Evolutionary conservation across 1,284 basidiomycete species (phyloP).

Genomic region (Exobasidium cylindrosporum): DNA sequence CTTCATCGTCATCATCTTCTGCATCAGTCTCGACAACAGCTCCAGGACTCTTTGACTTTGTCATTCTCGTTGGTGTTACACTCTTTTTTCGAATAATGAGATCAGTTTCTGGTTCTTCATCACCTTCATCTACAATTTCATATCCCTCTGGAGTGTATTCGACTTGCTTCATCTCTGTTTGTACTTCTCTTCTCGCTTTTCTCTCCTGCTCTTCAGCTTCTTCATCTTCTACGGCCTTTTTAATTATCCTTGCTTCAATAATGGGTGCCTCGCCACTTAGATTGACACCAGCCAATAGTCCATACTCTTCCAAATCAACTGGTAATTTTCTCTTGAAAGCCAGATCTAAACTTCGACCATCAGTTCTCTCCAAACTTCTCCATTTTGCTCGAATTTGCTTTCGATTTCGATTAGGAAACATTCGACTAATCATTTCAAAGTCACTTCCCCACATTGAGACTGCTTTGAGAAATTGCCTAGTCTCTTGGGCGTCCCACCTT

Average conservation of each 20-base stretch:
- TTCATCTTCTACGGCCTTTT: slow-evolving; percentile 28
- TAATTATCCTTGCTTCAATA: slow-evolving; percentile 29
- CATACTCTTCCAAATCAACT: slow-evolving; percentile 49
- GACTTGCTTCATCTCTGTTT: slow-evolving; percentile 4
- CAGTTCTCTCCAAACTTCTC: slow-evolving; percentile 77
- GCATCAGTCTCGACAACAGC: neutral
- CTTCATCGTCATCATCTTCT: slow-evolving; percentile 10
- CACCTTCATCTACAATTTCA: slow-evolving; percentile 23
- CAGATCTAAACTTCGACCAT: slow-evolving; percentile 58
- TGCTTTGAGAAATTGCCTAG: slow-evolving; percentile 64
- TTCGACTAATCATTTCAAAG: slow-evolving; percentile 81
- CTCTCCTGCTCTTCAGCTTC: slow-evolving; percentile 15
- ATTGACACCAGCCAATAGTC: slow-evolving; percentile 45
- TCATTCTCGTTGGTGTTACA: neutral
- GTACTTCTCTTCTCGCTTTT: slow-evolving; percentile 17
- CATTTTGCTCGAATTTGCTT: slow-evolving; percentile 88
- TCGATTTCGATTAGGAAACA: slow-evolving; percentile 78
- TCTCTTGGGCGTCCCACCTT: slow-evolving; percentile 56
- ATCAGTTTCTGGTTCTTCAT: neutral
- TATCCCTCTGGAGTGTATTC: slow-evolving; percentile 36
- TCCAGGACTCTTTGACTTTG: neutral
- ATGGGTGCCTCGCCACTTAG: slow-evolving; percentile 48
- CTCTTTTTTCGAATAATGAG: slow-evolving; percentile 2
- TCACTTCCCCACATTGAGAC: slow-evolving; percentile 84
- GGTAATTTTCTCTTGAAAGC: slow-evolving; percentile 44